Conservation (phyloP, 768 basidiomycete species). For the Mrakia gelida region DNA sequence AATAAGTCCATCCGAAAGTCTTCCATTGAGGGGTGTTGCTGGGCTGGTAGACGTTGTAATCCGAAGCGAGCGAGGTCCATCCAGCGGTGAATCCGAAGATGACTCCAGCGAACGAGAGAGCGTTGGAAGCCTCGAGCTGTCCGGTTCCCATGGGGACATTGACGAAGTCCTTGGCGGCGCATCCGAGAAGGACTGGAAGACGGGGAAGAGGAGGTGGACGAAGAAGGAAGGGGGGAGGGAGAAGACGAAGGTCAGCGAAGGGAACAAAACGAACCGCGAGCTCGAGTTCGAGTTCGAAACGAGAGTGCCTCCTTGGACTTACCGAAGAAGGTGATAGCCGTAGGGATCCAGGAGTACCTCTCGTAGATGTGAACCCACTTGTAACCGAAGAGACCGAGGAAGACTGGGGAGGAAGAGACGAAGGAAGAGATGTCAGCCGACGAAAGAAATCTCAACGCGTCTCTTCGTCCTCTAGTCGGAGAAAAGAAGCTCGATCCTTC, state of each 20-base stretch:
- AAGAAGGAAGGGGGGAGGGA: conserved; percentile 20
- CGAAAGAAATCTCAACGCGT: conserved; percentile 53
- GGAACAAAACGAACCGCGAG: conserved; percentile 11
- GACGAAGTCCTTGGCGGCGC: conserved; percentile 40
- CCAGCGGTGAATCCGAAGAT: conserved; percentile 45
- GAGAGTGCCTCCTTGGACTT: background rate
- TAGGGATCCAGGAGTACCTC: conserved; percentile 47
- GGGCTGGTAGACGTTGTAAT: conserved; percentile 51
- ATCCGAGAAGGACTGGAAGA: conserved; percentile 38
- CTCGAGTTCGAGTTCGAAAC: no score
- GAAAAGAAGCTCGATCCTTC: no score
- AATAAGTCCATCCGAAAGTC: conserved; percentile 49
- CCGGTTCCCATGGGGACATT: conserved; percentile 41
- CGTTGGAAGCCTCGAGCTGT: conserved; percentile 37
- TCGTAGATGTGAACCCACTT: conserved; percentile 32
- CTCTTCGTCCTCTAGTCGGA: conserved; percentile 32
- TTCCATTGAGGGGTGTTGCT: conserved; percentile 44
- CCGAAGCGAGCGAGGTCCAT: conserved; percentile 40
- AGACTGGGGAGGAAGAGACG: conserved; percentile 50
- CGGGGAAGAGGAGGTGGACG: background rate
- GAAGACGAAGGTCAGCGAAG: conserved; percentile 20
- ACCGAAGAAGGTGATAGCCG: conserved; percentile 48
- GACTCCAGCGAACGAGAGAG: background rate
- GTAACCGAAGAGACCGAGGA: conserved; percentile 26
- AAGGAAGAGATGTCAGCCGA: conserved; percentile 58